Conservation (phyloP, 352 stramenopile genomes). For the Pythium phragmitis region DNA sequence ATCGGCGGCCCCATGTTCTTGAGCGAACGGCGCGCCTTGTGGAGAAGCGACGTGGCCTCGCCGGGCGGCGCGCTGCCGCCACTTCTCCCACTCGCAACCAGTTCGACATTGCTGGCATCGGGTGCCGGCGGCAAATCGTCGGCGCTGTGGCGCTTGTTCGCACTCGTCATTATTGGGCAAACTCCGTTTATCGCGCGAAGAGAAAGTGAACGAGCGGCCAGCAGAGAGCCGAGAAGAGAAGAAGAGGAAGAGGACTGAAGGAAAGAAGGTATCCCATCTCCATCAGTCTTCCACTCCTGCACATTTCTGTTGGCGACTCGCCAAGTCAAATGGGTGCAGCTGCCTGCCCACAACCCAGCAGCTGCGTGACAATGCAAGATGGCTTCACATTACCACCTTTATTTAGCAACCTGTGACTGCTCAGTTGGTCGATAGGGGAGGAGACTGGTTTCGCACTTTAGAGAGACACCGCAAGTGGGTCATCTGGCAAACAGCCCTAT, state of each 20-base stretch:
- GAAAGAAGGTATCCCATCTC: constrained; percentile 11
- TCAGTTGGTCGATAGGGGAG: constrained; percentile 1
- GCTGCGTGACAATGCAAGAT: constrained; percentile 10
- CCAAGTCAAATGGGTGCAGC: not conserved
- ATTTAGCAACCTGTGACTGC: not conserved
- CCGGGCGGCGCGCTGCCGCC: not conserved
- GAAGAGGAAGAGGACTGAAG: not conserved
- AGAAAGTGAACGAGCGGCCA: not conserved
- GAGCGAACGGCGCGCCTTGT: constrained; percentile 20
- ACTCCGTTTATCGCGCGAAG: not conserved
- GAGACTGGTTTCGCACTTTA: constrained; percentile 8
- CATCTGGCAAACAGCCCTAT: not conserved
- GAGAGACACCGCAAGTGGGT: not conserved
- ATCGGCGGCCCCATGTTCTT: constrained; percentile 27
- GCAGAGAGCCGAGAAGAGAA: not conserved
- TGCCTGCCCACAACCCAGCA: not conserved
- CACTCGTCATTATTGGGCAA: no score
- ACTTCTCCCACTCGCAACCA: not conserved
- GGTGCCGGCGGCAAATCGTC: constrained; percentile 1
- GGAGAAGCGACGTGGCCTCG: constrained; percentile 20
- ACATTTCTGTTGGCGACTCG: not conserved
- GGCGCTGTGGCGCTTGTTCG: not conserved
- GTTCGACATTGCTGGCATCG: constrained; percentile 6
- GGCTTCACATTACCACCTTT: constrained; percentile 7
- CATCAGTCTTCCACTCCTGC: constrained; percentile 3